These are phyloP conservation scores for Lactarius quietus DNA, from an alignment of 768 basidiomycete species.

Conservation along the genomic window DNA sequence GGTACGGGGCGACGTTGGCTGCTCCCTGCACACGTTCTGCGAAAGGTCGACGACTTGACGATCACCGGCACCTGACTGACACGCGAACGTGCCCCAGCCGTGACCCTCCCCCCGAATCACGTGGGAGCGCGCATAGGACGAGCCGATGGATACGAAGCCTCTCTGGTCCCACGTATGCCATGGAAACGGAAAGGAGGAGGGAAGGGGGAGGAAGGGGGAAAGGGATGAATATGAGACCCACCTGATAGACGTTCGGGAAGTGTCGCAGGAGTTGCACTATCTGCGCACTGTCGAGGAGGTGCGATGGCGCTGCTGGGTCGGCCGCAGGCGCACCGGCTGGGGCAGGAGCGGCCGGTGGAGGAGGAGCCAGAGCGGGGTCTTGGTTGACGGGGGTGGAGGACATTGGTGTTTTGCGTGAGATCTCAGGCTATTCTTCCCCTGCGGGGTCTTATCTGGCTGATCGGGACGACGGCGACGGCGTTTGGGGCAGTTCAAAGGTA, in stretches of 20 bases:
- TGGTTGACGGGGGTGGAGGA: constrained; percentile 16
- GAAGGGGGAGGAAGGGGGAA: not conserved
- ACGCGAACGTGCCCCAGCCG: constrained; percentile 27
- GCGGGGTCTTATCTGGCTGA: constrained; percentile 15
- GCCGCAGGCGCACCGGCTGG: constrained; percentile 2
- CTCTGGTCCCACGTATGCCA: not conserved
- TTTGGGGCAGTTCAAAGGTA: not conserved
- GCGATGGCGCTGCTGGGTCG: constrained; percentile 8
- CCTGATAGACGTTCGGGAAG: constrained; percentile 22
- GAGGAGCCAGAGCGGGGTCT: constrained; percentile 15
- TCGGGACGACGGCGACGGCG: constrained; percentile 7
- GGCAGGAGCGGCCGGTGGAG: not conserved
- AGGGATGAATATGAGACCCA: not conserved
- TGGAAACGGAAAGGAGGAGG: not conserved
- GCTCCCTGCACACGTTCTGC: not conserved
- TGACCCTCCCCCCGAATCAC: constrained; percentile 25
- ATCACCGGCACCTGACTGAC: constrained; percentile 22
- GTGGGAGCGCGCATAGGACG: constrained; percentile 15
- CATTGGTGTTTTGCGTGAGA: constrained; percentile 8
- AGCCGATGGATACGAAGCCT: not conserved
- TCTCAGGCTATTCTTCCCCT: not conserved
- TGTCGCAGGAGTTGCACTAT: constrained; percentile 22
- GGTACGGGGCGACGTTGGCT: not conserved
- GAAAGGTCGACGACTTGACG: not conserved
- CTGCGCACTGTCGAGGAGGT: constrained; percentile 17